Base-by-base conservation (phyloP, 176 grass and related monocot species). In the Ensete glaucum region DNA sequence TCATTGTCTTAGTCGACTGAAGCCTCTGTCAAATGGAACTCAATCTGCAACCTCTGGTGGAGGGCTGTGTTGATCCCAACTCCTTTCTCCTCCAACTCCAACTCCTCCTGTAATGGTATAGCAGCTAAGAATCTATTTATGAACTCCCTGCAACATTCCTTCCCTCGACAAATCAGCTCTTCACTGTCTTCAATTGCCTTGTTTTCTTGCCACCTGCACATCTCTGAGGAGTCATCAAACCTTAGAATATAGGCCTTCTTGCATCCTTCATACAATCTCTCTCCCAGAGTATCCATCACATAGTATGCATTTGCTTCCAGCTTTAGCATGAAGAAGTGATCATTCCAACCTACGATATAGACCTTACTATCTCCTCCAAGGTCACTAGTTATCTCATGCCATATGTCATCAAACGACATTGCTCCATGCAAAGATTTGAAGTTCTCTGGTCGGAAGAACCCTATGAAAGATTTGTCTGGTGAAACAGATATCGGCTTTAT, bases 21-120 rank as follows among this genome's bases (percentile, higher is more conserved):
- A 43, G 60, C 20, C 60, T 72, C 20, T 50, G 70, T 72, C 19
- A 53, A 72, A 19, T 72, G 70, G 70, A 72, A 52, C 50, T 72
- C 70, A 24, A 72, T 53, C 50, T 72, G 70, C 10, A 72, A 50
- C 1, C 70, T 48, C 1, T 24, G 70, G 53, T 72, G 70, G 14
- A 72, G 43, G 52, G 43, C 11, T 65, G 70, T 11, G n/a, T 72
- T 4, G 19, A 21, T 17, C 14, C 29, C 19, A 9, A 21, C 51
- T 16, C 50, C 23, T 54, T 50, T 72, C 53, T 12, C 52, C 22
- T 53, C 53, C 70, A 24, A 9, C 70, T 24, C 24, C 50, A 9
- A 72, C 50, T 72, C 53, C 70, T 17, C 74, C 34, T 43, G 17
- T 5, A 64, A 7, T 63, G 60, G 60, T 16, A 59, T 43, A 3